Evolutionary conservation across 495 filamentous ascomycete species (phyloP), one percentile per base, ranked within the genome.

Genomic region (Filosporella fistucella): DNA sequence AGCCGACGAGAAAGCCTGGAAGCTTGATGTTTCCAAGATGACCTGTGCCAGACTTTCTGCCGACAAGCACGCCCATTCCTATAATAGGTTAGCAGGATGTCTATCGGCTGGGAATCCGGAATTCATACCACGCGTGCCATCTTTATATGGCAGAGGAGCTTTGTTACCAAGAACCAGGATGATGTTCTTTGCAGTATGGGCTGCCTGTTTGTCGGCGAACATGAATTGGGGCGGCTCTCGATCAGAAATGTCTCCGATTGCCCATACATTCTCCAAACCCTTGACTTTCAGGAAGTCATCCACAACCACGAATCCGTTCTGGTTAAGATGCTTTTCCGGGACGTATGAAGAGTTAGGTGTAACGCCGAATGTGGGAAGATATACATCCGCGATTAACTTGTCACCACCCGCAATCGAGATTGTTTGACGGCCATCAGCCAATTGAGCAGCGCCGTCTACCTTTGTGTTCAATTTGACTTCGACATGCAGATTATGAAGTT

Each of bases 301-400:
- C 14, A 66, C 64, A 39, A 71, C 68, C 7, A 69, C 60, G 45
- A 53, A 59, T 22, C 67, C 67, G 8, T 14, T 30, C 25, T 32
- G 44, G 40, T 65, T 61, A 21, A 66, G 60, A 43, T 72, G 49
- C 0, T 47, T 21, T 46, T 46, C 49, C 0, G 56, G 52, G 13
- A 60, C 32, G 48, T 66, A 77, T 9, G 59, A 49, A 4, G 63
- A 69, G 54, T 76, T 77, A 10, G 67, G 62, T 2, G 53, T 42
- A 1, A 68, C 29, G 37, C 74, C 74, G 26, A 65, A 59, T 0
- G 68, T 60, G 12, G 74, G 70, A 8, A 76, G 51, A 44, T 68
- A 66, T 12, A 72, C 54, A 51, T 76, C 71, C 0, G 63, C 61
- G 3, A 52, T 24, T 11, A 68, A 47, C 38, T 55, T 59, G 30